Base-by-base conservation (phyloP, 257 asterid species). In the Ocimum tenuiflorum region DNA sequence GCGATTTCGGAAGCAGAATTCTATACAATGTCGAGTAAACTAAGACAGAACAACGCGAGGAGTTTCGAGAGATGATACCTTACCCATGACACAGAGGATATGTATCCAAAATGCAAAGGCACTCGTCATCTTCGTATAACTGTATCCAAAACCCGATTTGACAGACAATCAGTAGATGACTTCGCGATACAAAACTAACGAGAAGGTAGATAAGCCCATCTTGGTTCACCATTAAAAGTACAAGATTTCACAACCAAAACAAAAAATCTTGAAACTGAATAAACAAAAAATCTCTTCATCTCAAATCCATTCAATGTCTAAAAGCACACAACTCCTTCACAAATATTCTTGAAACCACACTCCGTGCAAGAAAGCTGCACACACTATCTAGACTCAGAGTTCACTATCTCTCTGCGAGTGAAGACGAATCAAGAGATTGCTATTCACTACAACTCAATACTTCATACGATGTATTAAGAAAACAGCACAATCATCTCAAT, bases 51-150 rank as follows among this genome's bases (percentile, higher is more conserved):
- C 78, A 63, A 55, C 22, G 64, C 8, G 55, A 66, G 68, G 72
- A 43, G 77, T 55, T 66, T 43, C 19, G 29, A 43, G 69, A 81
- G 73, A 80, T 71, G 87, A 86, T 89, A 86, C 95, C 97, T 94
- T 94, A 94, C 99, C 99, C 99, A 83, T 67, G 82, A 76, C 90
- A 80, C 80, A 94, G 67, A 43, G 99, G 99, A 80, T 82, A 81
- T 48, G 81, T 73, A 76, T 94, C 99, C 84, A 94, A 85, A 82
- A 94, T 88, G 87, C 97, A 88, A 22, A 88, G 77, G 70, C 99
- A 90, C 43, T 78, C 83, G 65, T 85, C 95, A 66, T 94, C 99
- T 77, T 90, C 99, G 42, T 89, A 94, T 63, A 94, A 75, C 99
- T 94, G 89, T 41, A 75, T 23, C 43, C 60, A 84, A 63, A 76